These are phyloP conservation scores for Cercospora nicotianae DNA, from an alignment of 2,329 filamentous ascomycete genomes.

Conservation along the genomic window DNA sequence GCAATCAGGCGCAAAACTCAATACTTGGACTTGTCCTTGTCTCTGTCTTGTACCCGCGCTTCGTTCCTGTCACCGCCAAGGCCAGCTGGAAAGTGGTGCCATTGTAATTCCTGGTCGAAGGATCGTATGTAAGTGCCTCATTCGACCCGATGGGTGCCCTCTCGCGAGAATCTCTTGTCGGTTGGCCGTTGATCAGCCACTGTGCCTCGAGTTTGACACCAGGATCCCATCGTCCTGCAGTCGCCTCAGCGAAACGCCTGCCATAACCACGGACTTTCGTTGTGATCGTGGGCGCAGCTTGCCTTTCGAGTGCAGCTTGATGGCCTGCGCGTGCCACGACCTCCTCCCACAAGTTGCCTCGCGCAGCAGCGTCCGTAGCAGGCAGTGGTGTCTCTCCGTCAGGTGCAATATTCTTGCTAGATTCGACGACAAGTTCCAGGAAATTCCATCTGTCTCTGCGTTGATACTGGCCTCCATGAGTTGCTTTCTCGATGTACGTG, in stretches of 20 bases:
- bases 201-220: constrained; percentile 39
- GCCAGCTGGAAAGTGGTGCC: neutral
- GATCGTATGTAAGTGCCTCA: neutral
- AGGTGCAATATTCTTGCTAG: constrained; percentile 39
- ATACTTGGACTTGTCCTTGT: neutral
- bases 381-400: constrained; percentile 36
- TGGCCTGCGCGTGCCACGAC: constrained; percentile 38
- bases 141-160: neutral
- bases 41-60: neutral
- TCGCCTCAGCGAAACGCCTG: constrained; percentile 15
- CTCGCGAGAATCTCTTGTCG: neutral
- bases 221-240: constrained; percentile 42
- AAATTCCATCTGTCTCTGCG: constrained; percentile 37
- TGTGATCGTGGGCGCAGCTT: constrained; percentile 32
- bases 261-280: neutral
- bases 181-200: constrained; percentile 38
- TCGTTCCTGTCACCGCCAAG: neutral
- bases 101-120: neutral
- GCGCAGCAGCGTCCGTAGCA: constrained; percentile 24
- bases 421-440: constrained; percentile 37
- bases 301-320: constrained; percentile 38
- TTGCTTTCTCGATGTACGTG: constrained; percentile 36
- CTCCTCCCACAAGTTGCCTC: constrained; percentile 41
- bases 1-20: neutral
- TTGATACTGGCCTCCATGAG: constrained; percentile 42